phyloP scores from a whole-genome alignment of 2,329 filamentous ascomycete species.

The Colletotrichum coccodes region DNA sequence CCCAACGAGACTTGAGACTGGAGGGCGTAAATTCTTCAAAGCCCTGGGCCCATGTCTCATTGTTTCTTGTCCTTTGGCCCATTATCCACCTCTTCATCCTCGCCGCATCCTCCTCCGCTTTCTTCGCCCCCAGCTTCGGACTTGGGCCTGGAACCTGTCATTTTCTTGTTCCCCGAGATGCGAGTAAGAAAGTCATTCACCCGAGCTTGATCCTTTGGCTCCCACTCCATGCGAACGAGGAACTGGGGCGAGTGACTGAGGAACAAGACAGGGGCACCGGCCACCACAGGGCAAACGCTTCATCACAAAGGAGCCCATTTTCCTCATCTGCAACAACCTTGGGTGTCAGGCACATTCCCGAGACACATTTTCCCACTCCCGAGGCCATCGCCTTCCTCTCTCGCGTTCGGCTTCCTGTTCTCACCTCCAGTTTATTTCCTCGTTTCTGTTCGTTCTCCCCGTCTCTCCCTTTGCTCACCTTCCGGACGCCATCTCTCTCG shows the following conservation, averaged over 20 bases:
- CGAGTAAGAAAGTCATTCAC: not conserved
- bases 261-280: not conserved
- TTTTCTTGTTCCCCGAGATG: not conserved
- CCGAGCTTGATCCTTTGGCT: constrained; percentile 1
- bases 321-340: constrained; percentile 31
- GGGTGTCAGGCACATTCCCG: constrained; percentile 50
- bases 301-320: constrained; percentile 27
- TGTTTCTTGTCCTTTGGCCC: constrained; percentile 1
- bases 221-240: constrained; percentile 20
- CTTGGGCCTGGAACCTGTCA: constrained; percentile 9
- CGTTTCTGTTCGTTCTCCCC: constrained; percentile 4
- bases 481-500: not conserved
- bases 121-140: constrained; percentile 16
- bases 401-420: constrained; percentile 23
- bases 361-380: constrained; percentile 42
- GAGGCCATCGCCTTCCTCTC: constrained; percentile 12
- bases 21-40: constrained; percentile 23
- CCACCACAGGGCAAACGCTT: constrained; percentile 29
- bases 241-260: not conserved
- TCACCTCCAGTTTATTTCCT: constrained; percentile 26
- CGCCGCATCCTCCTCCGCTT: constrained; percentile 4
- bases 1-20: constrained; percentile 8
- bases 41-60: not conserved
- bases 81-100: constrained; percentile 14
- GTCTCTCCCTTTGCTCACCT: constrained; percentile 20